phyloP scores from a whole-genome alignment of 768 basidiomycete species.

The Rhodotorula kratochvilovae region DNA sequence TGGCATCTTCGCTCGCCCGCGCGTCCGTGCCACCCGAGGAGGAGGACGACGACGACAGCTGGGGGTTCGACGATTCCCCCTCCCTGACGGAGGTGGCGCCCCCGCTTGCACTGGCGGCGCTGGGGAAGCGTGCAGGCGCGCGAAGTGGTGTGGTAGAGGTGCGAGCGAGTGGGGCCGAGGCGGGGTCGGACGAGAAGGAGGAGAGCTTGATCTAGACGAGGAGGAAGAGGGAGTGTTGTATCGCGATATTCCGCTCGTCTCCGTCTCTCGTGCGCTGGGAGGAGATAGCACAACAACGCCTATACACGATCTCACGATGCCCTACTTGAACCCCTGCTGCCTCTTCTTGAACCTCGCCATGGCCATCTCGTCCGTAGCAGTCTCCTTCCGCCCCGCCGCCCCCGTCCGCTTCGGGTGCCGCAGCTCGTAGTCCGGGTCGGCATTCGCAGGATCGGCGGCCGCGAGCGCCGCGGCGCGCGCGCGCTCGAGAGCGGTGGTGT shows the following conservation, averaged over 20 bases:
- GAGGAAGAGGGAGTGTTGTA: too few relatives aligned
- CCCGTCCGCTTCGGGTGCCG: neutral
- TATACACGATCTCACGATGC: too few relatives aligned
- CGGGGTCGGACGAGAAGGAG: neutral
- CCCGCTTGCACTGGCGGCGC: neutral
- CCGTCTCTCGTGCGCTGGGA: too few relatives aligned
- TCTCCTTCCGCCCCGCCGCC: conserved; percentile 40
- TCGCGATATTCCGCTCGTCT: too few relatives aligned
- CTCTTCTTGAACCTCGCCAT: conserved; percentile 98
- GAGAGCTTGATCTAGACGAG: neutral
- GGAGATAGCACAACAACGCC: too few relatives aligned
- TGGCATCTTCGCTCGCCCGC: too few relatives aligned
- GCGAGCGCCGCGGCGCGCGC: conserved; percentile 85
- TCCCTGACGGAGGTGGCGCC: neutral
- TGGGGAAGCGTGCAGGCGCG: too few relatives aligned
- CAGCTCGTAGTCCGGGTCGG: conserved; percentile 48
- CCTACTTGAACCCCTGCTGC: conserved; percentile 52
- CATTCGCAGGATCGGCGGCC: conserved; percentile 38
- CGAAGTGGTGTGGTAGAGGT: conserved; percentile 3
- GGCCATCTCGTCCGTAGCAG: conserved; percentile 88
- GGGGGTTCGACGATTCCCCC: neutral
- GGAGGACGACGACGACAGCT: neutral
- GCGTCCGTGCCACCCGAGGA: neutral
- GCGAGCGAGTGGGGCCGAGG: neutral
- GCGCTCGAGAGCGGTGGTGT: conserved; percentile 76